These are phyloP conservation scores for Aspergillus pseudoterreus DNA, from an alignment of 2,329 filamentous ascomycete species.

Conservation along the genomic window DNA sequence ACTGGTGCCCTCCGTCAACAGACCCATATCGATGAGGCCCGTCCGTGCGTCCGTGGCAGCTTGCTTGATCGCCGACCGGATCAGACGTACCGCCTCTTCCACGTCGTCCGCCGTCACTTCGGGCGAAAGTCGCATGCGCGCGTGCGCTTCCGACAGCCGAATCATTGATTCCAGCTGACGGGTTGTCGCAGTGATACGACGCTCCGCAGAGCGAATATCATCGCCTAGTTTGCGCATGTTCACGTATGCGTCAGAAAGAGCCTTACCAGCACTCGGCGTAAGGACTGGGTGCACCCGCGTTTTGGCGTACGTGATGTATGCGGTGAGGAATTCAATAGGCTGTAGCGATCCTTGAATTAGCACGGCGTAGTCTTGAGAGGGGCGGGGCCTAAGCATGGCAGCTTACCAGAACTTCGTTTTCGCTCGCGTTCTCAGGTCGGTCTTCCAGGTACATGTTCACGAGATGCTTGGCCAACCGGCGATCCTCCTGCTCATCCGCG, in stretches of 20 bases:
- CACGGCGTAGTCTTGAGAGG: background rate
- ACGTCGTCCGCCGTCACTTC: constrained; percentile 80
- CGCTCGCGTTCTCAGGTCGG: constrained; percentile 75
- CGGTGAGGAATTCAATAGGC: constrained; percentile 92
- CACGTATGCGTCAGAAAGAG: constrained; percentile 83
- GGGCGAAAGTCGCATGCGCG: constrained; percentile 85
- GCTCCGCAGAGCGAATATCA: constrained; percentile 80
- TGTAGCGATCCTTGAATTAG: constrained; percentile 30
- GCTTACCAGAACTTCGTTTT: constrained; percentile 74
- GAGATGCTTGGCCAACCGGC: constrained; percentile 84
- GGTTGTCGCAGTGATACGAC: constrained; percentile 95
- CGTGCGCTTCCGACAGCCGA: constrained; percentile 90
- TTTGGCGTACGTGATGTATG: constrained; percentile 96
- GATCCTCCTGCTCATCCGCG: constrained; percentile 84
- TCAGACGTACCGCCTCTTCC: constrained; percentile 83
- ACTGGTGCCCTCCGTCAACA: constrained; percentile 91
- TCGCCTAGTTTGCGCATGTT: constrained; percentile 92
- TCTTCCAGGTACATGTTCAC: constrained; percentile 97
- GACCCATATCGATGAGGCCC: constrained; percentile 92
- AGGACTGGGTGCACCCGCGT: constrained; percentile 79
- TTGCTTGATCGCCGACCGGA: constrained; percentile 91
- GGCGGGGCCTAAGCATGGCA: constrained; percentile 12
- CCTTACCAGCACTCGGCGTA: constrained; percentile 72
- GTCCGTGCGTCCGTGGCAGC: constrained; percentile 90
- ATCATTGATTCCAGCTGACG: constrained; percentile 98